Base-by-base conservation (phyloP, 2,329 filamentous ascomycete genomes). In the Ceratocystis variospora region DNA sequence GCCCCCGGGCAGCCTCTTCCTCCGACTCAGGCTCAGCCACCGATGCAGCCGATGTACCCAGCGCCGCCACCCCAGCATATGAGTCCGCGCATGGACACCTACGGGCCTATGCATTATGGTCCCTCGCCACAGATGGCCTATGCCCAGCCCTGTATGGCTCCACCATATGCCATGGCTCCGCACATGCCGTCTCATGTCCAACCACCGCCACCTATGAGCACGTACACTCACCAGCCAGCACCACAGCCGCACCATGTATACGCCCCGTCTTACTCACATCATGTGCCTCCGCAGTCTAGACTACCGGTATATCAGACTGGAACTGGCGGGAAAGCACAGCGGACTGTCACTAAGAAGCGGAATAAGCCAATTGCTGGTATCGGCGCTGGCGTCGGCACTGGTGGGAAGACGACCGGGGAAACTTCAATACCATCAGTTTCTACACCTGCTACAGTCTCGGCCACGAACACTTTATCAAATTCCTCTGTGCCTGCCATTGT, bases 111-210 rank as follows among this genome's bases (percentile, higher is more conserved):
- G 8, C 74, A 74, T 50, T 77, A 75, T 15, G 83, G 79, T 70
- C 80, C 78, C 69, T 77, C 78, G 61, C 74, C 77, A 8, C 75
- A 75, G 64, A 50, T 65, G 31, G 28, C 31, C 8, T 41, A 63
- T 7, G 75, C 77, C 33, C 78, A 78, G n/a, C 75, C 78, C 1
- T 82, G 81, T 64, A 57, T 57, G 28, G 77, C 76, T 10, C 75
- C 76, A 22, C 77, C 79, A 8, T 84, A 83, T 68, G 76, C 77
- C 57, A 85, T 85, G 82, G 78, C 76, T 64, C 78, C 48, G 25
- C 22, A 41, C 17, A 46, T 45, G n/a, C 41, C 57, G 15, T 50
- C 53, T 15, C 63, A 57, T 3, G 48, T 22, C 12, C 48, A 19
- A 8, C 8, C 22, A 3, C 8, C 70, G 78, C 79, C 28, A 83